These are phyloP conservation scores for Pinus taeda DNA, from an alignment of 75 land plant species.

Conservation along the genomic window DNA sequence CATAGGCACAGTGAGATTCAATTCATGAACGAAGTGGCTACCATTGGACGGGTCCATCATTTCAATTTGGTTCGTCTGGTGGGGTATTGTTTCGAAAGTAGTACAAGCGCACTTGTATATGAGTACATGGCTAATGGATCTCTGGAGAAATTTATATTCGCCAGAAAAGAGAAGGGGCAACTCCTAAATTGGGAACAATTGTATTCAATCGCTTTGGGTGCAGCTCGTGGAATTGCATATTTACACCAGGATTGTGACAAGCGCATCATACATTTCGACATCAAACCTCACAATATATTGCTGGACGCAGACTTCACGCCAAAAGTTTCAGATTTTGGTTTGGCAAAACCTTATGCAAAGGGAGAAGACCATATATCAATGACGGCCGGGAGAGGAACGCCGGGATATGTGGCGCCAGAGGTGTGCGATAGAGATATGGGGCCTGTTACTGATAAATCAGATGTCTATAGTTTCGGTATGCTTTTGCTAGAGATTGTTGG, in stretches of 20 bases:
- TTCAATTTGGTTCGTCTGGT: conserved; percentile 25
- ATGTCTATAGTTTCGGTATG: too few relatives aligned
- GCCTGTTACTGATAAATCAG: too few relatives aligned
- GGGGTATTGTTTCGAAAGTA: conserved; percentile 26
- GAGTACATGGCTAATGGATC: conserved; percentile 42
- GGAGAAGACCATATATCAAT: too few relatives aligned
- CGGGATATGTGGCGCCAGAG: too few relatives aligned
- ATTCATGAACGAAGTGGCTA: conserved; percentile 29
- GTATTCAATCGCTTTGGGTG: conserved; percentile 29
- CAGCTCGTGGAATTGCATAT: conserved; percentile 33
- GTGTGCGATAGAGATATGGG: too few relatives aligned
- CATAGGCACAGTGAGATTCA: conserved; percentile 14
- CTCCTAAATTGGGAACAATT: conserved; percentile 4
- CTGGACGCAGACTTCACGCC: too few relatives aligned
- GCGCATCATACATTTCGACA: too few relatives aligned
- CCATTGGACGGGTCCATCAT: conserved; percentile 34
- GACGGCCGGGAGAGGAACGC: too few relatives aligned
- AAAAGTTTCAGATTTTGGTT: too few relatives aligned
- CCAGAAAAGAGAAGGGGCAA: conserved; percentile 2
- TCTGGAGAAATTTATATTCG: conserved; percentile 25
- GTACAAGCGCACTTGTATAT: conserved; percentile 23
- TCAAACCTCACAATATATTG: too few relatives aligned
- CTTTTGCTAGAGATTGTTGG: too few relatives aligned
- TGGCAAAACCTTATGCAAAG: too few relatives aligned
- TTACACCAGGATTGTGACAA: conserved; percentile 12